Evolutionary conservation across 163 green algal species (phyloP).

Genomic region (Volvox carteri): DNA sequence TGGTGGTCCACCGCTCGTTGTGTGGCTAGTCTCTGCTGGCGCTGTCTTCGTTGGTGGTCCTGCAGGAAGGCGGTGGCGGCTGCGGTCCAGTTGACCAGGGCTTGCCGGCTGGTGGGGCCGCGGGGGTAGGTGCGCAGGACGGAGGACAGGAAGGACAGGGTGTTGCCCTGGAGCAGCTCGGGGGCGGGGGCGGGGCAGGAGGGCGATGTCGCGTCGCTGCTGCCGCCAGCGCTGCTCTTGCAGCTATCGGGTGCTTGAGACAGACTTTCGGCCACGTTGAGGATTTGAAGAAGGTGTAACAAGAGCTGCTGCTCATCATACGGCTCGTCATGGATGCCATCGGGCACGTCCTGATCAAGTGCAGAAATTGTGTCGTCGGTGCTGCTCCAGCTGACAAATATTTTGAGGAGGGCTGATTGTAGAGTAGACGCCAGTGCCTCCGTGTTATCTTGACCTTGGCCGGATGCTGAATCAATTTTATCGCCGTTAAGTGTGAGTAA

Average conservation of each 20-base stretch:
- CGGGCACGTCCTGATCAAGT: neutral
- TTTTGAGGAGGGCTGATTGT: neutral
- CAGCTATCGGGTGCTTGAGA: neutral
- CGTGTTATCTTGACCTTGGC: neutral
- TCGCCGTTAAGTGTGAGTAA: neutral
- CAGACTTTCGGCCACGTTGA: neutral
- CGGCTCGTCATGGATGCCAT: neutral
- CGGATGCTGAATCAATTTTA: neutral
- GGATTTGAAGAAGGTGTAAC: neutral
- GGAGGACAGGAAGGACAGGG: neutral
- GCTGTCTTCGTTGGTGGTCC: neutral
- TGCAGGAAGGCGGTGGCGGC: conserved; percentile 1
- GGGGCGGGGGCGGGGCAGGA: neutral
- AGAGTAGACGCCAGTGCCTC: neutral
- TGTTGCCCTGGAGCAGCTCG: conserved; percentile 26
- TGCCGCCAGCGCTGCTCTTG: neutral
- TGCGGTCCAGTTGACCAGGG: neutral
- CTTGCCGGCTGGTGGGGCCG: neutral
- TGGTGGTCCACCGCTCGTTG: neutral
- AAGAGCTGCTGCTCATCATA: neutral
- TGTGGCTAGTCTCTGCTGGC: neutral
- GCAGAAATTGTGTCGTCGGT: neutral
- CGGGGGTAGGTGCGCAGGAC: conserved; percentile 1
- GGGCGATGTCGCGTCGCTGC: neutral
- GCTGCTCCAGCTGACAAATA: neutral